A percentile compares a stretch with the other conserved stretches of the same genome.
Evolutionary conservation across 2,329 filamentous ascomycete genomes (phyloP).

Genomic region (Didymella lethalis): DNA sequence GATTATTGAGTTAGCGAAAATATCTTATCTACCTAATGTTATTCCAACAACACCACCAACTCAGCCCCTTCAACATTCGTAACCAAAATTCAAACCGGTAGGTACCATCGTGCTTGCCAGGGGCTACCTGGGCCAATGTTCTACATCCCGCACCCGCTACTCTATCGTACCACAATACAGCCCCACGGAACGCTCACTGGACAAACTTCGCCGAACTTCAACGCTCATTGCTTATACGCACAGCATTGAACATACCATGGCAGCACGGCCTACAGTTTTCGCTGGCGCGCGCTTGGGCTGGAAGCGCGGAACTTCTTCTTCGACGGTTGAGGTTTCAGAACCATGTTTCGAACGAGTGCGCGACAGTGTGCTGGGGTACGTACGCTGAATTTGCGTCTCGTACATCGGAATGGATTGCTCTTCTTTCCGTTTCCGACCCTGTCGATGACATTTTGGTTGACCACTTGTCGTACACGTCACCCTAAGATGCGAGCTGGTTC

Average conservation of each 20-base stretch:
- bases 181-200: neutral
- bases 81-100: neutral
- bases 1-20: constrained; percentile 17
- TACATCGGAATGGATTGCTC: neutral
- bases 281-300: neutral
- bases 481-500: too few relatives aligned
- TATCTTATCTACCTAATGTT: constrained; percentile 20
- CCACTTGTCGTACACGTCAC: neutral
- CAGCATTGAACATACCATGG: neutral
- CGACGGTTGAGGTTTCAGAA: constrained; percentile 14
- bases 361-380: neutral
- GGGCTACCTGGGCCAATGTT: neutral
- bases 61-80: too few relatives aligned
- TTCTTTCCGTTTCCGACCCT: neutral
- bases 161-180: neutral
- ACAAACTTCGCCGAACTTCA: constrained; percentile 1
- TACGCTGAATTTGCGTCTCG: neutral
- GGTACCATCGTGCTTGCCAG: neutral
- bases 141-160: neutral
- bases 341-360: neutral
- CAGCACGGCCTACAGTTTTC: neutral
- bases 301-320: neutral
- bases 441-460: neutral
- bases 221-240: neutral
- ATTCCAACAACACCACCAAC: neutral